Conservation (phyloP, 2,329 filamentous ascomycete species). For the Stachybotrys chlorohalonatus region DNA sequence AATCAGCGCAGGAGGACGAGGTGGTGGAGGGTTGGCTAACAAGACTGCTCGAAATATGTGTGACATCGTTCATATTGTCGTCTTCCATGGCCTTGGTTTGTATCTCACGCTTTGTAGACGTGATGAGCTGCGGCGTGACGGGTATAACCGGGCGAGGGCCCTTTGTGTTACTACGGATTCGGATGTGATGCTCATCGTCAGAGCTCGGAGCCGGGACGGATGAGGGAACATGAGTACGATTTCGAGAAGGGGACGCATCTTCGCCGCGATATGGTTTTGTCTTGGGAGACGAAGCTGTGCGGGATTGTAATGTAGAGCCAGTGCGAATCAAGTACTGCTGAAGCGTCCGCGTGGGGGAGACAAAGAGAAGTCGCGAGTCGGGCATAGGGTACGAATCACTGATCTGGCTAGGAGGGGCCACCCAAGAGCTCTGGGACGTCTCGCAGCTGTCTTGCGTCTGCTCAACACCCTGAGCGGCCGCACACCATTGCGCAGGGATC, state of each 20-base stretch:
- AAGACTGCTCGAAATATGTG: conserved; percentile 23
- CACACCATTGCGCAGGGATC: conserved; percentile 5
- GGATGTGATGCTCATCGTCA: neutral
- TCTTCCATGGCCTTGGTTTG: conserved; percentile 3
- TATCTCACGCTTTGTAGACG: neutral
- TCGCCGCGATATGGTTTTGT: neutral
- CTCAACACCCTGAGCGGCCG: neutral
- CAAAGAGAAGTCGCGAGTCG: conserved; percentile 13
- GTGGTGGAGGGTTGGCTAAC: conserved; percentile 7
- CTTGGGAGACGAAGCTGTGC: conserved; percentile 14
- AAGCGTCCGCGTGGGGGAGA: conserved; percentile 41
- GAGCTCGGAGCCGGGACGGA: conserved; percentile 5
- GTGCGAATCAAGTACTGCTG: conserved; percentile 34
- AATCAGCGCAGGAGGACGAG: conserved; percentile 15
- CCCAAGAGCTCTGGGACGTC: conserved; percentile 26
- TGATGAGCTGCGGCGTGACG: conserved; percentile 10
- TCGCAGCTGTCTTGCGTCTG: neutral
- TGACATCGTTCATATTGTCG: conserved; percentile 11
- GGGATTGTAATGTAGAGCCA: neutral
- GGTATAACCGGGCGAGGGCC: conserved; percentile 9
- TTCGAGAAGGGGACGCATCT: conserved; percentile 15
- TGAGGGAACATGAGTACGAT: conserved; percentile 2
- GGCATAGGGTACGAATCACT: conserved; percentile 43
- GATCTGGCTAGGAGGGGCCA: conserved; percentile 38
- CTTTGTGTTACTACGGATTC: neutral